A percentile compares a stretch with the other conserved stretches of the same genome.
Conservation (phyloP, 768 basidiomycete species). For the Termitomyces sp. region DNA sequence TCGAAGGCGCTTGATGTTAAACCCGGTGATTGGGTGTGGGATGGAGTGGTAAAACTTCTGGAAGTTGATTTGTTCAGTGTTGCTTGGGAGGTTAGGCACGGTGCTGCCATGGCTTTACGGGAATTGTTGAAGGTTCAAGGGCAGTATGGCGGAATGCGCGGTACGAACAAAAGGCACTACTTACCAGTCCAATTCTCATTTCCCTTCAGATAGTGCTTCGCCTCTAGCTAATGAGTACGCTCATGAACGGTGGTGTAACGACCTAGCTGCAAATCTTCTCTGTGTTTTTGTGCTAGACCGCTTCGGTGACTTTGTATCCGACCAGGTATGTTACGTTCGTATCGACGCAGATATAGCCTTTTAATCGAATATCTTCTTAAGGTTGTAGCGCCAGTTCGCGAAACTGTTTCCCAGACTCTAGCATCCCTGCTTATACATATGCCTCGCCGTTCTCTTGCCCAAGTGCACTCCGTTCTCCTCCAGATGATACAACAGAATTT, state of each 20-base stretch:
- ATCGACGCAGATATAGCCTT: not conserved
- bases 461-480: conserved; percentile 80
- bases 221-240: conserved; percentile 55
- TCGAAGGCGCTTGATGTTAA: conserved; percentile 75
- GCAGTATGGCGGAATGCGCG: conserved; percentile 76
- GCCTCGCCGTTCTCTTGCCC: conserved; percentile 72
- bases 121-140: conserved; percentile 87
- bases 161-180: conserved; percentile 32
- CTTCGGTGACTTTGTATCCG: conserved; percentile 97
- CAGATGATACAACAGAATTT: conserved; percentile 95
- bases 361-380: conserved; percentile 13
- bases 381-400: conserved; percentile 95
- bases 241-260: conserved; percentile 89
- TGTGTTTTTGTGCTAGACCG: conserved; percentile 92
- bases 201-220: conserved; percentile 43
- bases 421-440: conserved; percentile 88
- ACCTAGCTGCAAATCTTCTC: conserved; percentile 79
- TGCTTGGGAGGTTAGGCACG: conserved; percentile 93
- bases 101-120: conserved; percentile 86
- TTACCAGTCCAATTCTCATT: conserved; percentile 1
- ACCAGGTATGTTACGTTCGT: conserved; percentile 49
- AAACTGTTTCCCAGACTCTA: conserved; percentile 92
- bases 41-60: conserved; percentile 73
- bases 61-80: conserved; percentile 82
- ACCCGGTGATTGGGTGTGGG: conserved; percentile 83